These are phyloP conservation scores for Hygrophila difformis DNA, from an alignment of 257 asterid species.

Conservation along the genomic window DNA sequence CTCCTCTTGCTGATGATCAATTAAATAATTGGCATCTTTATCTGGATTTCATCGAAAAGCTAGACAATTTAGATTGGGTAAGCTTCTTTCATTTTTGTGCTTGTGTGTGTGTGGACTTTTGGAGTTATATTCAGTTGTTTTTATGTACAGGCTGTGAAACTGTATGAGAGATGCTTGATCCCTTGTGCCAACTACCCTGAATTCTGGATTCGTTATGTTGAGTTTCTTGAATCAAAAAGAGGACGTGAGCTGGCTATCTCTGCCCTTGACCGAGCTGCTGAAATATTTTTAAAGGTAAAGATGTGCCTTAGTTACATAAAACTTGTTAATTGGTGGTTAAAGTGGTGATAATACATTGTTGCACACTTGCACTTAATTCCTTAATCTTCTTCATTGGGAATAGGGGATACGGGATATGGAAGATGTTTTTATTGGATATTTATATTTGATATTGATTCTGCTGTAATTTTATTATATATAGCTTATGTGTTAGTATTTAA, in stretches of 20 bases:
- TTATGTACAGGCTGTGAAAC: constrained; percentile 52
- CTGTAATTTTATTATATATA: not conserved
- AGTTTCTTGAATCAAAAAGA: constrained; percentile 65
- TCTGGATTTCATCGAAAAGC: constrained; percentile 73
- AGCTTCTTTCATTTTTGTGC: constrained; percentile 11
- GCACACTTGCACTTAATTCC: not conserved
- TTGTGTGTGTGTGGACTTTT: constrained; percentile 5
- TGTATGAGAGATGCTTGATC: constrained; percentile 90
- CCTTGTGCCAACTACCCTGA: constrained; percentile 87
- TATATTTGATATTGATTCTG: not conserved
- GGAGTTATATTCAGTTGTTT: constrained; percentile 6
- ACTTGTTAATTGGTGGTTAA: constrained; percentile 5
- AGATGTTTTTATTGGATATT: not conserved
- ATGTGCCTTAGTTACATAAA: too few species aligned
- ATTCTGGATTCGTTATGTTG: constrained; percentile 89
- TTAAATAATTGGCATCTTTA: constrained; percentile 76
- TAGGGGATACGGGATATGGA: not conserved
- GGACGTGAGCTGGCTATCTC: constrained; percentile 71
- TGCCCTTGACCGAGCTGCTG: constrained; percentile 71
- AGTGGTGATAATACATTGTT: not conserved
- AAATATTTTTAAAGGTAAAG: constrained; percentile 55
- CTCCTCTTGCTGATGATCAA: constrained; percentile 63
- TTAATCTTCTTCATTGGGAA: constrained; percentile 1
- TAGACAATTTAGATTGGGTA: constrained; percentile 71
- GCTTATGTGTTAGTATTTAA: not conserved